phyloP scores from a whole-genome alignment of 2,329 filamentous ascomycete species.

The Blumeria graminis region DNA sequence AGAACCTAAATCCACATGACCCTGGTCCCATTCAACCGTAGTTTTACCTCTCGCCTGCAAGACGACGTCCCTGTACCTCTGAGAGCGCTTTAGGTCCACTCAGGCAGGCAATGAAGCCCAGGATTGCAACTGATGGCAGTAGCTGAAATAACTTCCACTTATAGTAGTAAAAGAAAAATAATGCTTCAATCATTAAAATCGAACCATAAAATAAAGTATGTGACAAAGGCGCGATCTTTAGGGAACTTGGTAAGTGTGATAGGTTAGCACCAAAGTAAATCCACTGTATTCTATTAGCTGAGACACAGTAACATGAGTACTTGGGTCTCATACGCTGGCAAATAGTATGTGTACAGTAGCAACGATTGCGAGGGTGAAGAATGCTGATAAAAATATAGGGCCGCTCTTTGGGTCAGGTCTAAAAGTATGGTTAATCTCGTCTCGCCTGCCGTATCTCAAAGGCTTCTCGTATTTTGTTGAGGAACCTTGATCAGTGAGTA shows the following conservation, averaged over 20 bases:
- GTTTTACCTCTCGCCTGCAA: constrained; percentile 28
- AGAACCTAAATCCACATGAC: too few relatives aligned
- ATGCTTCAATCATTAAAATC: constrained; percentile 63
- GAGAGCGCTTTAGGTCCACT: constrained; percentile 77
- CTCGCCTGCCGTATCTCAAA: constrained; percentile 59
- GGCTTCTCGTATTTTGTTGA: constrained; percentile 31
- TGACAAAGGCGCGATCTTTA: constrained; percentile 52
- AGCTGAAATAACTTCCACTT: constrained; percentile 81
- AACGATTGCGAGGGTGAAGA: constrained; percentile 51
- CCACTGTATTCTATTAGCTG: constrained; percentile 34
- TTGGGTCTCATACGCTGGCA: constrained; percentile 30
- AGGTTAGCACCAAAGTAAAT: constrained; percentile 59
- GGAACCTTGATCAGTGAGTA: constrained; percentile 34
- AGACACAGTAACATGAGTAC: not conserved
- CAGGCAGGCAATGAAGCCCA: constrained; percentile 51
- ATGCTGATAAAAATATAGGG: constrained; percentile 51
- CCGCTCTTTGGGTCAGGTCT: constrained; percentile 55
- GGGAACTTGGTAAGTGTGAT: constrained; percentile 49
- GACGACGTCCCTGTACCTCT: constrained; percentile 71
- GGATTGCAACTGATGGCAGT: constrained; percentile 44
- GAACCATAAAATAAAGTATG: constrained; percentile 73
- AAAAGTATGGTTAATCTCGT: constrained; percentile 84
- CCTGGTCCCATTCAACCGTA: too few relatives aligned
- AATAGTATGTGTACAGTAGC: constrained; percentile 53
- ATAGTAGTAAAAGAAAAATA: constrained; percentile 89